A percentile compares a stretch with the other conserved stretches of the same genome.
These are phyloP conservation scores for Eutypella sp. DNA, from an alignment of 2,329 filamentous ascomycete species.

Conservation along the genomic window DNA sequence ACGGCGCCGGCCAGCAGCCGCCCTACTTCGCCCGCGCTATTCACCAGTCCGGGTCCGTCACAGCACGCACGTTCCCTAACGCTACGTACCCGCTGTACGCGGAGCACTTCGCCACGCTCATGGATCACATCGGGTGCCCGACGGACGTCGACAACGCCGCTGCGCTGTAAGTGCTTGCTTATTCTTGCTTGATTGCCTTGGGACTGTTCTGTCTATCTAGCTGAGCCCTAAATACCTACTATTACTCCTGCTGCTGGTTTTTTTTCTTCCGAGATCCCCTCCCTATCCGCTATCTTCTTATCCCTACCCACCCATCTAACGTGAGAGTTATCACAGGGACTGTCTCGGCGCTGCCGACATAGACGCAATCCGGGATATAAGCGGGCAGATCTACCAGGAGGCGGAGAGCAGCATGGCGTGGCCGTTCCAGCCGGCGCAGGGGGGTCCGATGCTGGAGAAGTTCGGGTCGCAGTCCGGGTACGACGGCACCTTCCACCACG, in stretches of 20 bases:
- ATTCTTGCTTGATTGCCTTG: too few relatives aligned
- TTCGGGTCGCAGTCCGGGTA: slow-evolving; percentile 36
- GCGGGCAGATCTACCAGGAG: slow-evolving; percentile 32
- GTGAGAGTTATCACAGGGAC: too few relatives aligned
- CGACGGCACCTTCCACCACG: slow-evolving; percentile 32
- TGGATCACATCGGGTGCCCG: slow-evolving; percentile 24
- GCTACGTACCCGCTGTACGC: slow-evolving; percentile 28
- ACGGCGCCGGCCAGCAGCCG: slow-evolving; percentile 15
- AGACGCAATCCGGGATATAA: slow-evolving; percentile 33
- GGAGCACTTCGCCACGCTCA: slow-evolving; percentile 26
- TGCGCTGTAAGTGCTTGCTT: neutral
- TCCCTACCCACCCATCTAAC: too few relatives aligned
- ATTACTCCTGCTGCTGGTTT: too few relatives aligned
- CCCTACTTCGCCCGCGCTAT: slow-evolving; percentile 30
- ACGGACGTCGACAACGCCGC: slow-evolving; percentile 18
- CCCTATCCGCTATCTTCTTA: too few relatives aligned
- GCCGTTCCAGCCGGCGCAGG: slow-evolving; percentile 44
- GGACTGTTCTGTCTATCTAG: too few relatives aligned
- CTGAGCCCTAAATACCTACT: too few relatives aligned
- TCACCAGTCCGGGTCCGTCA: slow-evolving; percentile 33
- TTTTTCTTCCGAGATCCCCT: too few relatives aligned
- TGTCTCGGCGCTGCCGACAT: slow-evolving; percentile 36
- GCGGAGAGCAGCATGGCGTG: slow-evolving; percentile 37
- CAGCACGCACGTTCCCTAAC: slow-evolving; percentile 31
- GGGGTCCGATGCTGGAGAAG: slow-evolving; percentile 41